A percentile compares a stretch with the other conserved stretches of the same genome.
These are phyloP conservation scores for Lentinus polychrous DNA, from an alignment of 1,284 basidiomycete genomes.

Conservation along the genomic window DNA sequence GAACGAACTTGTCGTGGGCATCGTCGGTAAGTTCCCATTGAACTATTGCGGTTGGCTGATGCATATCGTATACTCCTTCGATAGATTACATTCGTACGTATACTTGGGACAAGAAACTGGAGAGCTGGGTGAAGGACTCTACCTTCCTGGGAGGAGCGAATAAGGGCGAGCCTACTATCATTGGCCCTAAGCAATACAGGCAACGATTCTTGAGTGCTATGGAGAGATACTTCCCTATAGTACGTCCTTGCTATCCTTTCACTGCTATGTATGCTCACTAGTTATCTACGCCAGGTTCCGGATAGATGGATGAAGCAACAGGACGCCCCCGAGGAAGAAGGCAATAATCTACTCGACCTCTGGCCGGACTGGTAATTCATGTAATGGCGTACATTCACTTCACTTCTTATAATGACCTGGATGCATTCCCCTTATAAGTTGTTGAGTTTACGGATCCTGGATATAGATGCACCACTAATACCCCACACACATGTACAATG, in stretches of 20 bases:
- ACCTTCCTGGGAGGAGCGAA: slow-evolving; percentile 77
- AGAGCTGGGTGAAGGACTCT: slow-evolving; percentile 96
- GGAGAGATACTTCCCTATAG: slow-evolving; percentile 87
- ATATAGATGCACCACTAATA: too few species aligned
- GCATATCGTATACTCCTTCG: slow-evolving; percentile 5
- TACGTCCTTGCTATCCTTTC: slow-evolving; percentile 27
- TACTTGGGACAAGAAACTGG: slow-evolving; percentile 97
- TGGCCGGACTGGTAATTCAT: slow-evolving; percentile 45
- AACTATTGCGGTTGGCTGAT: slow-evolving; percentile 5
- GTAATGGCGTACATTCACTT: slow-evolving; percentile 3
- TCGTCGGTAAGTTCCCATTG: slow-evolving; percentile 66
- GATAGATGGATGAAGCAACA: slow-evolving; percentile 85
- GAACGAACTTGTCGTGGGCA: slow-evolving; percentile 90
- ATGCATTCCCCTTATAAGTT: neutral
- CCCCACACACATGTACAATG: too few species aligned
- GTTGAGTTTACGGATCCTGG: neutral
- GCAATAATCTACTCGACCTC: slow-evolving; percentile 42
- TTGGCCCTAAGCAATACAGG: slow-evolving; percentile 82
- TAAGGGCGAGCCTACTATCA: slow-evolving; percentile 87
- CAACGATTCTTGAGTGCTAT: slow-evolving; percentile 87
- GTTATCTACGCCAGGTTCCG: slow-evolving; percentile 47
- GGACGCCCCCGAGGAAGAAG: slow-evolving; percentile 69
- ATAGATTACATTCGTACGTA: slow-evolving; percentile 90
- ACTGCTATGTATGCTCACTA: slow-evolving; percentile 1
- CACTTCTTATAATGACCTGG: neutral